Conservation (phyloP, 2,329 filamentous ascomycete genomes). For the Zasmidium cellare region DNA sequence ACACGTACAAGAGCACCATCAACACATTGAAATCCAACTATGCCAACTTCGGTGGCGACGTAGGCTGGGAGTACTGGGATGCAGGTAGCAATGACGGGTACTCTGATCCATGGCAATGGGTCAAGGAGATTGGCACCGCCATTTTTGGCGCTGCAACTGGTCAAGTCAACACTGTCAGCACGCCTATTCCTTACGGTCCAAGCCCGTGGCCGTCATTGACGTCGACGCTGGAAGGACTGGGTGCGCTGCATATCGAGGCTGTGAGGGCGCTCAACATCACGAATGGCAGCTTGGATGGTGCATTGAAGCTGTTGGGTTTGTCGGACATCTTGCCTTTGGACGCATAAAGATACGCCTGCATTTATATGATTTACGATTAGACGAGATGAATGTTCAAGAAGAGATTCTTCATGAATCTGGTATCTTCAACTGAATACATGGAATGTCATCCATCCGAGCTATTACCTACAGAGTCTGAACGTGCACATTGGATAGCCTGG, state of each 20-base stretch:
- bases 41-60: conserved; percentile 26
- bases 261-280: conserved; percentile 26
- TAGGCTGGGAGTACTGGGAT: conserved; percentile 34
- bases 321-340: not conserved
- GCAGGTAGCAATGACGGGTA: conserved; percentile 19
- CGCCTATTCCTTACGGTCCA: conserved; percentile 12
- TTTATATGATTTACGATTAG: not conserved
- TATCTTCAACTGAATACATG: no score
- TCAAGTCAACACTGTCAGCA: not conserved
- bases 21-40: conserved; percentile 23
- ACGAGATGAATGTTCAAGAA: no score
- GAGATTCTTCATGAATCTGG: no score
- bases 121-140: conserved; percentile 17
- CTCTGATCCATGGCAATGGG: conserved; percentile 23
- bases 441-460: no score
- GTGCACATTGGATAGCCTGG: no score
- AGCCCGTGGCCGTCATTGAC: conserved; percentile 23
- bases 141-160: conserved; percentile 7
- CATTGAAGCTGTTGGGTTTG: conserved; percentile 17
- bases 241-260: conserved; percentile 1
- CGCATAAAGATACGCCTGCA: not conserved
- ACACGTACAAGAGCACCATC: conserved; percentile 22
- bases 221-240: conserved; percentile 15
- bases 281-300: conserved; percentile 18
- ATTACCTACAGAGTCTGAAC: no score